These are phyloP conservation scores for Rubia peregrina DNA, from an alignment of 305 asterid species.

Conservation along the genomic window DNA sequence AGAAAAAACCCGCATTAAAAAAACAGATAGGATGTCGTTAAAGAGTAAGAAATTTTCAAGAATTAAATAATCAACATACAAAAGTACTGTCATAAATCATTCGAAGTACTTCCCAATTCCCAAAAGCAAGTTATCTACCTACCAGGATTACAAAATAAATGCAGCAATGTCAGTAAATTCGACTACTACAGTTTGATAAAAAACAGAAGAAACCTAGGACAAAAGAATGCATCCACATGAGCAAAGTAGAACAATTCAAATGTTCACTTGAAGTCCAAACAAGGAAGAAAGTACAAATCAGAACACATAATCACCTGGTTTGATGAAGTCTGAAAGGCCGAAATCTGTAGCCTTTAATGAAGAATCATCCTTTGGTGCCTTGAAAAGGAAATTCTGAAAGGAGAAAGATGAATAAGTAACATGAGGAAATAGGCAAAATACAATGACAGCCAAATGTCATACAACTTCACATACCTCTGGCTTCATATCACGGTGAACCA, in stretches of 20 bases:
- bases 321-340: constrained; percentile 50
- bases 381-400: constrained; percentile 79
- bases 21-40: no score
- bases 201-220: not conserved
- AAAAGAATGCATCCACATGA: not conserved
- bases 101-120: not conserved
- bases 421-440: constrained; percentile 19
- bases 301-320: constrained; percentile 33
- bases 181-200: not conserved
- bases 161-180: constrained; percentile 7
- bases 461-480: constrained; percentile 64
- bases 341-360: constrained; percentile 46
- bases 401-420: constrained; percentile 20
- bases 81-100: not conserved
- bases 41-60: no score
- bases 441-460: constrained; percentile 10
- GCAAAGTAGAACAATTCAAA: not conserved
- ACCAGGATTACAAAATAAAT: not conserved
- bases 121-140: not conserved
- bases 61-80: not conserved
- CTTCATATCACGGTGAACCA: constrained; percentile 99
- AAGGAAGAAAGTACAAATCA: not conserved
- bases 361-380: constrained; percentile 60
- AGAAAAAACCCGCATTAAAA: not conserved
- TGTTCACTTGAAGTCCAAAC: not conserved